A percentile compares a stretch with the other conserved stretches of the same genome.
Evolutionary conservation across 1,284 basidiomycete species (phyloP).

Genomic region (Ustilago curta): DNA sequence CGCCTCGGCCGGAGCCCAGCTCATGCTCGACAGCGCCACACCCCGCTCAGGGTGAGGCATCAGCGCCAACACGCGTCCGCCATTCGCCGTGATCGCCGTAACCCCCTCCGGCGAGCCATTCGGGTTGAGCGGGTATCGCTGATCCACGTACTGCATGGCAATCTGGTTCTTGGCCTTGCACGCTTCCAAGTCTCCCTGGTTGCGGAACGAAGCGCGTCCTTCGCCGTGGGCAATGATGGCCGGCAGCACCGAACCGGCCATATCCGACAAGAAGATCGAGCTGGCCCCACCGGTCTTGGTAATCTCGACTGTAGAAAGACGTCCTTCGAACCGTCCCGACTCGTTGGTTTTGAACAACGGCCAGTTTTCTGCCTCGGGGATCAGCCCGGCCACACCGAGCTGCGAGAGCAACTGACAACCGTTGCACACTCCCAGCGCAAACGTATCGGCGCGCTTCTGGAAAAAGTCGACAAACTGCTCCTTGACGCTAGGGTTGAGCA

Average conservation of each 20-base stretch:
- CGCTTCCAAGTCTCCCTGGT: slow-evolving; percentile 27
- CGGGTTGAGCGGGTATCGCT: slow-evolving; percentile 76
- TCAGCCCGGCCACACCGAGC: slow-evolving; percentile 76
- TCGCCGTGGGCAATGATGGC: slow-evolving; percentile 97
- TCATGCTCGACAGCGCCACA: slow-evolving; percentile 65
- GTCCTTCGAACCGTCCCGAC: slow-evolving; percentile 90
- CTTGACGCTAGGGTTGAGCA: slow-evolving; percentile 81
- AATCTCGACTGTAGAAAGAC: slow-evolving; percentile 84
- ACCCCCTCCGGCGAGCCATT: slow-evolving; percentile 90
- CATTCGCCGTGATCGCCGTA: slow-evolving; percentile 85
- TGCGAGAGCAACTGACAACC: slow-evolving; percentile 96
- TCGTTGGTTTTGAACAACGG: slow-evolving; percentile 90
- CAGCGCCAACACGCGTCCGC: slow-evolving; percentile 88
- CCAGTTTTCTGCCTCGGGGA: slow-evolving; percentile 88
- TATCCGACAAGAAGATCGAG: slow-evolving; percentile 89
- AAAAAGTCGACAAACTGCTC: slow-evolving; percentile 86
- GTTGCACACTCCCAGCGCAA: slow-evolving; percentile 95
- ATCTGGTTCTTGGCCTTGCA: slow-evolving; percentile 44
- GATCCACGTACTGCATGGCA: slow-evolving; percentile 63
- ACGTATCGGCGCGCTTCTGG: slow-evolving; percentile 78
- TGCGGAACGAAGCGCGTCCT: slow-evolving; percentile 81
- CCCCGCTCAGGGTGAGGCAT: slow-evolving; percentile 81
- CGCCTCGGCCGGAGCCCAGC: slow-evolving; percentile 63
- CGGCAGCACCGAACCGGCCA: slow-evolving; percentile 87
- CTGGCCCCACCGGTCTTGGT: slow-evolving; percentile 69